Evolutionary conservation across 2,329 filamentous ascomycete species (phyloP), one percentile per base, ranked within the genome.

Genomic region (Diaporthe longicolla): DNA sequence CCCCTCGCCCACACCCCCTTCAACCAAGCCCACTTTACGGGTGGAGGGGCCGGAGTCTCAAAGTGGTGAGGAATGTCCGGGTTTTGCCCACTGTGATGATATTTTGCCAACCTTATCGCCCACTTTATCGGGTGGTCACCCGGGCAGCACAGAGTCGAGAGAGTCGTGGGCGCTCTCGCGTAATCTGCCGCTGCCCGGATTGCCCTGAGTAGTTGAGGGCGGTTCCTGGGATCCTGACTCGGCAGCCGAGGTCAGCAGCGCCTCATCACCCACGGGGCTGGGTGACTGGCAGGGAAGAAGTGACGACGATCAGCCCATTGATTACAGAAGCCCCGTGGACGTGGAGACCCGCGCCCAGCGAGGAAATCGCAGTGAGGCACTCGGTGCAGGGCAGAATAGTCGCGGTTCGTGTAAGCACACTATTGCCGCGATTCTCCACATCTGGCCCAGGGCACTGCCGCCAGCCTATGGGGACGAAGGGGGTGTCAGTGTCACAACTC

Each of bases 21-120:
- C 10, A 32, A 8, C 63, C 45, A 43, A 68, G 48, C 48, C 48
- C 48, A 52, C n/a, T 52, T 29, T 10, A 32, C 48, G 48, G 63
- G 11, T 68, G 48, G 63, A 50, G 63, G 63, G 45, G 29, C 45
- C 48, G 45, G 45, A 48, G 21, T 52, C 63, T 66, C 63, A 52
- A 68, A 54, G 29, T 68, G 63, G 63, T 68, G 63, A 68, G 63
- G 24, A 40, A 68, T 68, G 29, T 68, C 48, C 48, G 63, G 32
- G n/a, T 5, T 24, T 13, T 40, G 40, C 40, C 40, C 40, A 48
- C 48, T 40, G 63, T 26, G 63, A 37, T 37, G 63, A 19, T 29
- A 37, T 54, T 48, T 17, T 54, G n/a, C 29, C 17, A 54, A 54
- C 63, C 63, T 68, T 54, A 68, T 68, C 63, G 59, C 59, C 63